These are phyloP conservation scores for Phytophthora melonis DNA, from an alignment of 352 stramenopile genomes.

Conservation along the genomic window DNA sequence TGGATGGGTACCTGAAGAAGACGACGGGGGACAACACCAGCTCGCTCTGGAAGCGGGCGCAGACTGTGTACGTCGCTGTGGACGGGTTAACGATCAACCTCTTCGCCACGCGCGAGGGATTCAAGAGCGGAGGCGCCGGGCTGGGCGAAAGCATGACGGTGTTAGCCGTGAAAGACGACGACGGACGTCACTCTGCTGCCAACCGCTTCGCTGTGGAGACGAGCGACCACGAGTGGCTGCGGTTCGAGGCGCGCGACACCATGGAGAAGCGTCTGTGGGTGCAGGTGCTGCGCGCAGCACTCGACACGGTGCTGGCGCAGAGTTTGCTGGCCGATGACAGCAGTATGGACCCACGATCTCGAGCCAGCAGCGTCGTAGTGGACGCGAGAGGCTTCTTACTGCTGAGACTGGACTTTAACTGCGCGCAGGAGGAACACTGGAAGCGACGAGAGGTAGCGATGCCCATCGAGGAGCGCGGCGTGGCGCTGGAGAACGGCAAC, in stretches of 20 bases:
- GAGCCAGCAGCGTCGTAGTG: background rate
- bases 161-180: slow-evolving; percentile 43
- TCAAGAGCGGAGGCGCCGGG: slow-evolving; percentile 47
- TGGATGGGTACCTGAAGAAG: slow-evolving; percentile 50
- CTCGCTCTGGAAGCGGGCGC: slow-evolving; percentile 45
- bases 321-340: slow-evolving; percentile 56
- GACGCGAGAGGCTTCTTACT: slow-evolving; percentile 44
- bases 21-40: slow-evolving; percentile 32
- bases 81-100: slow-evolving; percentile 58
- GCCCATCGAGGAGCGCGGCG: slow-evolving; percentile 55
- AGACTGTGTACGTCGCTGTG: slow-evolving; percentile 58
- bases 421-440: slow-evolving; percentile 27
- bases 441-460: slow-evolving; percentile 34
- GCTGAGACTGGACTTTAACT: slow-evolving; percentile 47
- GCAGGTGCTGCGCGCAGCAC: slow-evolving; percentile 55
- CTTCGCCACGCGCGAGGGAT: slow-evolving; percentile 67
- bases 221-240: slow-evolving; percentile 57
- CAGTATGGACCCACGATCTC: slow-evolving; percentile 3
- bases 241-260: slow-evolving; percentile 47
- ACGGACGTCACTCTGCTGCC: slow-evolving; percentile 13
- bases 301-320: slow-evolving; percentile 59
- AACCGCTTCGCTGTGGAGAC: slow-evolving; percentile 64
- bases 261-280: slow-evolving; percentile 61
- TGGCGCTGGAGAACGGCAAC: slow-evolving; percentile 59
- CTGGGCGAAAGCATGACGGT: slow-evolving; percentile 39